These are phyloP conservation scores for Tolypocladium amazonense DNA, from an alignment of 2,329 filamentous ascomycete species.

Conservation along the genomic window DNA sequence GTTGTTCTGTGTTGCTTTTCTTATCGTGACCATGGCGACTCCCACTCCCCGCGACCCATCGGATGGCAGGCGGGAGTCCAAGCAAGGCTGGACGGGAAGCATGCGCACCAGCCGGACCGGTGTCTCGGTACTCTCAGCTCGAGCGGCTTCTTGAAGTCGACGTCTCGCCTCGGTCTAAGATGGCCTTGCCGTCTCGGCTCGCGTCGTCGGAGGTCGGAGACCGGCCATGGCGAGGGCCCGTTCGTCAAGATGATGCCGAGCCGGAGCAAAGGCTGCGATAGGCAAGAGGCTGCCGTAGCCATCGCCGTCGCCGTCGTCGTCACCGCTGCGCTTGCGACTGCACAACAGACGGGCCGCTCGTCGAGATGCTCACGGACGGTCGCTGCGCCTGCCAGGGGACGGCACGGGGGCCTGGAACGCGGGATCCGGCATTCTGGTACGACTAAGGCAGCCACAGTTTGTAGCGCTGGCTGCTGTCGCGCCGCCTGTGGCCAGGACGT, in stretches of 20 bases:
- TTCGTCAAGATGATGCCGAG: not conserved
- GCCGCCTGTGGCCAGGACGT: not conserved
- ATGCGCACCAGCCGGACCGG: not conserved
- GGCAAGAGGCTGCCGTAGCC: not conserved
- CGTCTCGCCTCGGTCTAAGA: not conserved
- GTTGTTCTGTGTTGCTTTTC: not conserved
- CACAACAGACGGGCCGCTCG: not conserved
- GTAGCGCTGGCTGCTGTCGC: not conserved
- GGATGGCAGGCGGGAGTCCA: not conserved
- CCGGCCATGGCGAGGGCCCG: not conserved
- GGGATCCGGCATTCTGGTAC: conserved; percentile 5
- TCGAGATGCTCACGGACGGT: not conserved
- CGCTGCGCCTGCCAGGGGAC: not conserved
- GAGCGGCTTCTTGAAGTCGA: not conserved
- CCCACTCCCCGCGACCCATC: not conserved
- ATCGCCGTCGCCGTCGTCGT: not conserved
- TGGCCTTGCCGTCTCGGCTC: not conserved
- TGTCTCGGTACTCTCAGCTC: not conserved
- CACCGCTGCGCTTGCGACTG: not conserved
- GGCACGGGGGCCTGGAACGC: not conserved
- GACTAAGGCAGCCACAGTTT: conserved; percentile 5
- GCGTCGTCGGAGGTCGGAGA: not conserved
- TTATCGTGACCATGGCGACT: not conserved
- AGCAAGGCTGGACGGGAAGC: not conserved
- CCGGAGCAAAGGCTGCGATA: not conserved